phyloP scores from a whole-genome alignment of 2,329 filamentous ascomycete genomes.

The Colletotrichum salicis region DNA sequence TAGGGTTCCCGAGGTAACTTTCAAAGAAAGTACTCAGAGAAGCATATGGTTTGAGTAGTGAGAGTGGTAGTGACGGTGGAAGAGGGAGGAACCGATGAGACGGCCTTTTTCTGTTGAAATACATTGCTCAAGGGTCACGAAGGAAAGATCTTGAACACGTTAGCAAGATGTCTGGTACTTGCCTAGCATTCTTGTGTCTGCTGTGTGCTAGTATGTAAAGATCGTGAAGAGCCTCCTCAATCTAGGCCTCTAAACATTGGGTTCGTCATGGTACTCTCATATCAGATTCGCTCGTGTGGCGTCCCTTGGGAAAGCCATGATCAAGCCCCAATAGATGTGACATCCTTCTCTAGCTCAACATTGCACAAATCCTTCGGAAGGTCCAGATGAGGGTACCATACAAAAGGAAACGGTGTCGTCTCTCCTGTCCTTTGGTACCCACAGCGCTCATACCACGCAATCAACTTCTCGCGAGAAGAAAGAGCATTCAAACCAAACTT shows the following conservation, averaged over 20 bases:
- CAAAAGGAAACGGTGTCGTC: conserved; percentile 44
- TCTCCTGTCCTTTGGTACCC: conserved; percentile 49
- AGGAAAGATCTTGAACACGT: not conserved
- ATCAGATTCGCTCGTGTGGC: not conserved
- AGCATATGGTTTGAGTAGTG: no score
- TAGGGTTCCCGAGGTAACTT: no score
- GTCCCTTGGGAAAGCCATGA: not conserved
- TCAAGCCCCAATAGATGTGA: not conserved
- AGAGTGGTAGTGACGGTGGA: no score
- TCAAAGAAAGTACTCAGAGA: no score
- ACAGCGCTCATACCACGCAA: conserved; percentile 48
- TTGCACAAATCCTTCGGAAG: conserved; percentile 47
- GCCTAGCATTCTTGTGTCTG: not conserved
- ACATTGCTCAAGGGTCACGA: no score
- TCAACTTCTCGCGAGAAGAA: conserved; percentile 45
- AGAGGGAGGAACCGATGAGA: no score
- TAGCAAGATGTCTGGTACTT: not conserved
- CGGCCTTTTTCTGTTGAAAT: no score
- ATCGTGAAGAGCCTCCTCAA: not conserved
- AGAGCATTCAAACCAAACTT: conserved; percentile 47
- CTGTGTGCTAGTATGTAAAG: not conserved
- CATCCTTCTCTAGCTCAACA: conserved; percentile 48
- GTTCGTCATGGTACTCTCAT: not conserved
- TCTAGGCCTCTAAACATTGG: not conserved
- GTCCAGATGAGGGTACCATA: conserved; percentile 27